A percentile compares a stretch with the other conserved stretches of the same genome.
Conservation (phyloP, 2,329 filamentous ascomycete genomes). For the Neurospora crassa region DNA sequence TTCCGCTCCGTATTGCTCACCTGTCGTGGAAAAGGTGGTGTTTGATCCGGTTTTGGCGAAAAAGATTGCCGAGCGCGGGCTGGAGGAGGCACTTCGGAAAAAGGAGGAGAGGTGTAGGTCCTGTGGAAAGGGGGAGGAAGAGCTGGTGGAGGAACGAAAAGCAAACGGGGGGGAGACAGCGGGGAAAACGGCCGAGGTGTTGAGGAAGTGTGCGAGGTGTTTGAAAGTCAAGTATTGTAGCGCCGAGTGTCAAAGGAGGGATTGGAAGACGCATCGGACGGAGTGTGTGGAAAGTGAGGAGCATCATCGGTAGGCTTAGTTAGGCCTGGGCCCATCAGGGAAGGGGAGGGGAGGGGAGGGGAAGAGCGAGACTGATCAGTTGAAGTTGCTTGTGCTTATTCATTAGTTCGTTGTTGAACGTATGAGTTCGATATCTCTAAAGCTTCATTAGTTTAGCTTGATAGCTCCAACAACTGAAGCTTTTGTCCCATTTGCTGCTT, state of each 20-base stretch:
- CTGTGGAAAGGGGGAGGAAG: constrained; percentile 26
- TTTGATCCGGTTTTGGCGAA: constrained; percentile 14
- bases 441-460: not conserved
- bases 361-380: not conserved
- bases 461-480: not conserved
- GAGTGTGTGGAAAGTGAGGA: constrained; percentile 26
- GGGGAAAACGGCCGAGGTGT: not conserved
- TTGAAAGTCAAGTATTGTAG: constrained; percentile 39
- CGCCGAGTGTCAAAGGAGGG: constrained; percentile 39
- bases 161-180: not conserved
- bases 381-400: not conserved
- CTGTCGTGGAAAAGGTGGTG: constrained; percentile 31
- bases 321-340: no score
- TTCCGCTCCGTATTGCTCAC: constrained; percentile 41
- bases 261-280: constrained; percentile 43
- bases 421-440: not conserved
- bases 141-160: constrained; percentile 14
- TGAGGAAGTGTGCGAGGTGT: constrained; percentile 39
- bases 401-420: not conserved
- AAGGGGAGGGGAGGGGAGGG: no score
- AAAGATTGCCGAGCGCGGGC: not conserved
- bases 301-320: not conserved
- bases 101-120: constrained; percentile 24
- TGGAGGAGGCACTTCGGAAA: not conserved
- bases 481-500: not conserved